Conservation (phyloP, 148 eudicot genomes). For the Rhododendron vialii region DNA sequence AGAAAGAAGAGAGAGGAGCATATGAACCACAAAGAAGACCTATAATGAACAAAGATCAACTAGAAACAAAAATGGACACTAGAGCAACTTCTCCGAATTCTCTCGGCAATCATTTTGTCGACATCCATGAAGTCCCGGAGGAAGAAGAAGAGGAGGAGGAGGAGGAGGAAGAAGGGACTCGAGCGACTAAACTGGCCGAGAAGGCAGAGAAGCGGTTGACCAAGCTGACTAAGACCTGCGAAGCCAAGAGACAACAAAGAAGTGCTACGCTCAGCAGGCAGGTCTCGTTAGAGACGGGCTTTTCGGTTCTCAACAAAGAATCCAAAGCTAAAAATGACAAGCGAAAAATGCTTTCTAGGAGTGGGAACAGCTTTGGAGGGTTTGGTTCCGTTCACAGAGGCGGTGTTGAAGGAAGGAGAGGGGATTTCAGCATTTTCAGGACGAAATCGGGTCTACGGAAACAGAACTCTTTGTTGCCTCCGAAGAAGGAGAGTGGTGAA, state of each 20-base stretch:
- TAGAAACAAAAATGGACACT: conserved; percentile 20
- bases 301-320: conserved; percentile 59
- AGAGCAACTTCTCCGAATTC: conserved; percentile 24
- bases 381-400: conserved; percentile 35
- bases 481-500: conserved; percentile 31
- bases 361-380: conserved; percentile 85
- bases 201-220: conserved; percentile 14
- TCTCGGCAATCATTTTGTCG: conserved; percentile 38
- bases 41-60: neutral
- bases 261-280: conserved; percentile 58
- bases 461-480: conserved; percentile 62
- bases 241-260: conserved; percentile 25
- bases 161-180: conserved; percentile 1
- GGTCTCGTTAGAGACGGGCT: conserved; percentile 92
- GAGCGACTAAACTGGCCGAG: conserved; percentile 9
- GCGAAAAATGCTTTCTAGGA: conserved; percentile 42
- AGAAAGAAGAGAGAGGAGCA: neutral
- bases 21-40: neutral
- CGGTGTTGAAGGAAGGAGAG: conserved; percentile 33
- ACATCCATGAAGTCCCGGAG: conserved; percentile 66
- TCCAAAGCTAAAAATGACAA: conserved; percentile 27
- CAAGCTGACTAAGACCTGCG: conserved; percentile 40
- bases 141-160: conserved; percentile 29
- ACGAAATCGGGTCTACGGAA: conserved; percentile 66
- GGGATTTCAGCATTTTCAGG: conserved; percentile 67